Conservation (phyloP, 805 yeast species). For the Spathaspora girioi region DNA sequence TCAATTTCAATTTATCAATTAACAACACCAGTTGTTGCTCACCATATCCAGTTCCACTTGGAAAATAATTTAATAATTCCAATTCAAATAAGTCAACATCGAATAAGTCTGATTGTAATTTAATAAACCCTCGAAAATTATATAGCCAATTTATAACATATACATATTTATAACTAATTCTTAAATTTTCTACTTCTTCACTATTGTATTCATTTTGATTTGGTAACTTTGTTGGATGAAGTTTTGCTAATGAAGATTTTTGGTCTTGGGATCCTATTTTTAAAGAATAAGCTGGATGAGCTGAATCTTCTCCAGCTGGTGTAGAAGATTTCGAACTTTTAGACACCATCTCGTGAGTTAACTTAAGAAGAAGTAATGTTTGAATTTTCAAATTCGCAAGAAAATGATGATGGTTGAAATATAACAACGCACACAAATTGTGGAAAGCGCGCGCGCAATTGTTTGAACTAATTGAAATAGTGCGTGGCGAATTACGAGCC, state of each 20-base stretch:
- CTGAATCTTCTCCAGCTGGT: slow-evolving; percentile 1
- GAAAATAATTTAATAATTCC: slow-evolving; percentile 41
- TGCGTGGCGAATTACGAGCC: no score
- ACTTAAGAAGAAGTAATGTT: not conserved
- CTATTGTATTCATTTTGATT: slow-evolving; percentile 12
- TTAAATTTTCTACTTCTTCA: slow-evolving; percentile 9
- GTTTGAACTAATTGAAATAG: no score
- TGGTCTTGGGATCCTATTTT: slow-evolving; percentile 17
- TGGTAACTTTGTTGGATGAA: slow-evolving; percentile 17
- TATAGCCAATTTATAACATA: slow-evolving; percentile 53
- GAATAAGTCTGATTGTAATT: slow-evolving; percentile 48
- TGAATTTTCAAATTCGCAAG: no score
- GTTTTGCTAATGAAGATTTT: slow-evolving; percentile 13
- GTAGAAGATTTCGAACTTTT: slow-evolving; percentile 1
- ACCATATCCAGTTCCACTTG: slow-evolving; percentile 2
- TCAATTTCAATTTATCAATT: slow-evolving; percentile 40
- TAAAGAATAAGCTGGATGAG: slow-evolving; percentile 5
- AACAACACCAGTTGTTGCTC: slow-evolving; percentile 15
- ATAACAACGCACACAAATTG: no score
- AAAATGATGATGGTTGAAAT: no score
- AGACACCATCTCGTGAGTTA: not conserved
- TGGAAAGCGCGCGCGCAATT: no score
- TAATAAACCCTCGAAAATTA: slow-evolving; percentile 48
- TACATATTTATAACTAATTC: slow-evolving; percentile 19
- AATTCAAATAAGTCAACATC: slow-evolving; percentile 61